phyloP scores from a whole-genome alignment of 148 eudicot genomes.

The Diospyros lotus region DNA sequence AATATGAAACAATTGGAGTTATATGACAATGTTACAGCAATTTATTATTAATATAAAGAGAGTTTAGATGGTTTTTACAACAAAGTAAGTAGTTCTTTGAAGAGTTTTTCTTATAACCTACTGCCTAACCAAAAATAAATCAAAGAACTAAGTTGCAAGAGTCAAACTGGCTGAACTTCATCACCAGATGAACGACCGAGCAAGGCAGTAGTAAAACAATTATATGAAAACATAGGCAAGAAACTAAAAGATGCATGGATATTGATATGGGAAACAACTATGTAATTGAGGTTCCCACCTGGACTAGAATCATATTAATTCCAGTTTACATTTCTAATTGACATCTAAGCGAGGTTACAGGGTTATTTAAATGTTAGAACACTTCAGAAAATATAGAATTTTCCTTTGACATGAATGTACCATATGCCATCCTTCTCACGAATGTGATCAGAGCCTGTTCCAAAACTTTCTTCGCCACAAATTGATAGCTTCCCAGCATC shows the following conservation, averaged over 20 bases:
- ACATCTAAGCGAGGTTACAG: not conserved
- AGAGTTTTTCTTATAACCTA: not conserved
- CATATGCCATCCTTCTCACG: conserved; percentile 99
- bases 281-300: not conserved
- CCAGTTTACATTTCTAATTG: not conserved
- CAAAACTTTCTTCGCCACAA: conserved; percentile 99
- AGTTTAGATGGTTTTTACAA: not conserved
- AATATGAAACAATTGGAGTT: not conserved
- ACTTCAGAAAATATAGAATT: not conserved
- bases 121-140: not conserved
- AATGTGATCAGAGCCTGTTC: conserved; percentile 98
- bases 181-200: not conserved
- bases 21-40: not conserved
- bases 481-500: conserved; percentile 89
- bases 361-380: not conserved
- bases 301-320: not conserved
- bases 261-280: too few relatives aligned
- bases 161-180: not conserved
- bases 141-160: not conserved
- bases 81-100: not conserved
- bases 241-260: too few relatives aligned
- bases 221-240: not conserved
- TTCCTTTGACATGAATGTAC: conserved; percentile 31
- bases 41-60: not conserved
- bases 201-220: not conserved